A percentile compares a stretch with the other conserved stretches of the same genome.
phyloP scores from a whole-genome alignment of 495 filamentous ascomycete species.

The Aspergillus haitiensis region DNA sequence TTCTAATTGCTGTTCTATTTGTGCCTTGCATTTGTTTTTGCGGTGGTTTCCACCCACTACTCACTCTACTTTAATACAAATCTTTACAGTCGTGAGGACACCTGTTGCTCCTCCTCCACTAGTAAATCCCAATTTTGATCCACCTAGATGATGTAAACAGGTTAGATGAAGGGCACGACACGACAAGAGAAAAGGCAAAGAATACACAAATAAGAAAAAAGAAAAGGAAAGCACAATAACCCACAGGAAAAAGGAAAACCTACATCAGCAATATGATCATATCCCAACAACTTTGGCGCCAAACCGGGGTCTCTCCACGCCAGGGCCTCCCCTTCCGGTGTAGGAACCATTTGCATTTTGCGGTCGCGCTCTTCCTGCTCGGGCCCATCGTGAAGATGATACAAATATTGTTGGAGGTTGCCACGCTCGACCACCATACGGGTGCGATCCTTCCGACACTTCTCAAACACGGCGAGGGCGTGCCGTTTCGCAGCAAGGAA shows the following conservation, averaged over 20 bases:
- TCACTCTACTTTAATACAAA: too few species aligned
- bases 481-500: slow-evolving; percentile 34
- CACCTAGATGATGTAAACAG: slow-evolving; percentile 6
- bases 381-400: slow-evolving; percentile 51
- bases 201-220: too few species aligned
- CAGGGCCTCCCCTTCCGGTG: slow-evolving; percentile 45
- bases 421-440: slow-evolving; percentile 47
- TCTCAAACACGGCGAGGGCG: slow-evolving; percentile 46
- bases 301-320: slow-evolving; percentile 49
- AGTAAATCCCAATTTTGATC: slow-evolving; percentile 7
- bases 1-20: background rate
- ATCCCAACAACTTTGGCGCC: slow-evolving; percentile 44
- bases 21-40: background rate
- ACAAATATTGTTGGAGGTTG: slow-evolving; percentile 50
- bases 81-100: slow-evolving; percentile 7
- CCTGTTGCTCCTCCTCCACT: background rate
- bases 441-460: slow-evolving; percentile 47
- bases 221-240: too few species aligned
- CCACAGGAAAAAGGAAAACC: slow-evolving; percentile 3
- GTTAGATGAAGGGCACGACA: too few species aligned
- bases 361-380: slow-evolving; percentile 51
- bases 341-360: slow-evolving; percentile 46
- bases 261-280: slow-evolving; percentile 46
- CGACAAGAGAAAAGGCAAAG: too few species aligned
- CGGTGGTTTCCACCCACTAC: background rate